These are phyloP conservation scores for Udeniomyces megalosporus DNA, from an alignment of 768 basidiomycete genomes.

Conservation along the genomic window DNA sequence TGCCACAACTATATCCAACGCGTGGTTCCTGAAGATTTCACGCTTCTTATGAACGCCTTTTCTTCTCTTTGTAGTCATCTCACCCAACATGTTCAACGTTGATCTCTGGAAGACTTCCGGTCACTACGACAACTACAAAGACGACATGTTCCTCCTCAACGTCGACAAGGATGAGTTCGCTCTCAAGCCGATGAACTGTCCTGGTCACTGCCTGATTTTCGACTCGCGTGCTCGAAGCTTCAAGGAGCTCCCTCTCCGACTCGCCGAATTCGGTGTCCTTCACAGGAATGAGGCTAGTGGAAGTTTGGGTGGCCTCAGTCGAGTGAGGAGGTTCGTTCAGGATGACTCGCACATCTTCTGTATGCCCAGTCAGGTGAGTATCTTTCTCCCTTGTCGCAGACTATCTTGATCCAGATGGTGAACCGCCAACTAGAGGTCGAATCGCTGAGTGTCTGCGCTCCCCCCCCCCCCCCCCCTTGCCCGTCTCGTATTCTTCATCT, in stretches of 20 bases:
- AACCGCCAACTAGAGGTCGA: too few relatives aligned
- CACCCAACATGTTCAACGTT: slow-evolving; percentile 91
- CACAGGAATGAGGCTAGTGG: slow-evolving; percentile 95
- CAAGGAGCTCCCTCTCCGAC: slow-evolving; percentile 85
- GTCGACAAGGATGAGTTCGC: slow-evolving; percentile 93
- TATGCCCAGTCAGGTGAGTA: slow-evolving; percentile 63
- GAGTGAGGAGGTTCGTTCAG: slow-evolving; percentile 88
- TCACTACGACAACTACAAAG: slow-evolving; percentile 94
- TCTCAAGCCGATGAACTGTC: slow-evolving; percentile 96
- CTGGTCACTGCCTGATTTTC: slow-evolving; percentile 90
- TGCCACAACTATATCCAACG: background rate
- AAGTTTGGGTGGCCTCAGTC: slow-evolving; percentile 76
- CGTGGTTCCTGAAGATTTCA: background rate
- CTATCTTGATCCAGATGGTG: too few relatives aligned
- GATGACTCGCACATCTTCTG: slow-evolving; percentile 99
- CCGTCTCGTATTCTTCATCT: background rate
- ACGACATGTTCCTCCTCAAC: slow-evolving; percentile 91
- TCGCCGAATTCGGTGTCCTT: slow-evolving; percentile 96
- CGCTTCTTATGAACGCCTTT: background rate
- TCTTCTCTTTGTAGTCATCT: slow-evolving; percentile 50
- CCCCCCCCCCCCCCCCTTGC: background rate
- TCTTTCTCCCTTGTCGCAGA: too few relatives aligned
- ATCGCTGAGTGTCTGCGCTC: background rate
- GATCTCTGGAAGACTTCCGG: slow-evolving; percentile 98
- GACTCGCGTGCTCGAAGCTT: slow-evolving; percentile 85